A percentile compares a stretch with the other conserved stretches of the same genome.
phyloP scores from a whole-genome alignment of 2,329 filamentous ascomycete genomes.

The Rhinocladiella similis region DNA sequence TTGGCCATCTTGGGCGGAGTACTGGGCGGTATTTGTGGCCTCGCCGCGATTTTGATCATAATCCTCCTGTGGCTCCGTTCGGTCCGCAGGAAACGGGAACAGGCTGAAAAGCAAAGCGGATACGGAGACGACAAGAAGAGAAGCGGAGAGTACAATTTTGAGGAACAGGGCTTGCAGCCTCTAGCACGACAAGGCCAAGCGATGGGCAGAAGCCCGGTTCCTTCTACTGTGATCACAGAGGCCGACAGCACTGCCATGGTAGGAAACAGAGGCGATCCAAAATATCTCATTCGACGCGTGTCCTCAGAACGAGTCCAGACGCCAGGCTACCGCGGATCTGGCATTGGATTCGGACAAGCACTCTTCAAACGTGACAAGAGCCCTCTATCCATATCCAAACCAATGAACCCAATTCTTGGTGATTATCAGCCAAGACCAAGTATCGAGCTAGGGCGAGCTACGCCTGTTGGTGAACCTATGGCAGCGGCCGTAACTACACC shows the following conservation, averaged over 20 bases:
- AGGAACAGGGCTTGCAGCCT: constrained; percentile 47
- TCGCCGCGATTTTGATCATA: constrained; percentile 68
- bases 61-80: constrained; percentile 69
- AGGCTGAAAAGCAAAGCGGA: constrained; percentile 51
- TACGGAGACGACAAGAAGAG: constrained; percentile 58
- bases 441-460: constrained; percentile 28
- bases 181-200: constrained; percentile 44
- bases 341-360: constrained; percentile 22
- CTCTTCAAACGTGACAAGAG: constrained; percentile 27
- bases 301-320: constrained; percentile 20
- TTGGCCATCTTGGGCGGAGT: constrained; percentile 75
- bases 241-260: constrained; percentile 37
- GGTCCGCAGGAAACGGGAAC: constrained; percentile 52
- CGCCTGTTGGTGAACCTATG: constrained; percentile 15
- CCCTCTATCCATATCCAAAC: constrained; percentile 27
- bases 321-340: constrained; percentile 17
- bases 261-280: constrained; percentile 37
- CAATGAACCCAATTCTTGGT: constrained; percentile 27
- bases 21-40: constrained; percentile 75
- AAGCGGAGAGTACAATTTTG: constrained; percentile 39
- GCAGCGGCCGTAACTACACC: constrained; percentile 8
- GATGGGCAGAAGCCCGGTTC: constrained; percentile 45
- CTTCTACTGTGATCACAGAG: constrained; percentile 34
- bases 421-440: constrained; percentile 26
- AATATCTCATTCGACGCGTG: constrained; percentile 32